A percentile compares a stretch with the other conserved stretches of the same genome.
These are phyloP conservation scores for Avena sativa DNA, from an alignment of 176 grass and related monocot genomes.

Conservation along the genomic window DNA sequence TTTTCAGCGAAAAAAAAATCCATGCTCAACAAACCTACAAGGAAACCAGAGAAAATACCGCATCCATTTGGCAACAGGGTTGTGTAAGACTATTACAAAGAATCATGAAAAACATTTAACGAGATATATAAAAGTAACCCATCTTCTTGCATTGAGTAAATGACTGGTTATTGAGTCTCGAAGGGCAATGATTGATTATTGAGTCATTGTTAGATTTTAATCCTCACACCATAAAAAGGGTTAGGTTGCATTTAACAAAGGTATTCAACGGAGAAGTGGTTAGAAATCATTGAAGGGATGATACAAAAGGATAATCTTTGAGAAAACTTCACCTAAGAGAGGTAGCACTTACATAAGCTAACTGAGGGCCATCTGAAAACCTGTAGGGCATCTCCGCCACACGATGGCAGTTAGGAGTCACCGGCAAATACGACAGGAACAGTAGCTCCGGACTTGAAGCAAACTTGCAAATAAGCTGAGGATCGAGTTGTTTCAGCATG, in stretches of 20 bases:
- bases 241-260: constrained; percentile 13
- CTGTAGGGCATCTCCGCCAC: constrained; percentile 65
- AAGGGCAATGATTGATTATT: constrained; percentile 28
- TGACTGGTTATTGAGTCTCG: constrained; percentile 34
- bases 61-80: constrained; percentile 24
- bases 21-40: constrained; percentile 23
- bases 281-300: constrained; percentile 22
- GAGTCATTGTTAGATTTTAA: constrained; percentile 32
- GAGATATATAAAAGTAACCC: constrained; percentile 13
- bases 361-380: constrained; percentile 72
- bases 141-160: constrained; percentile 16
- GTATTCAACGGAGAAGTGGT: constrained; percentile 12
- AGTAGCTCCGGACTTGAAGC: constrained; percentile 65
- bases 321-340: not conserved
- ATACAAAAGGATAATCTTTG: constrained; percentile 21
- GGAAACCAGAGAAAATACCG: constrained; percentile 24
- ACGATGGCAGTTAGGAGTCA: constrained; percentile 86
- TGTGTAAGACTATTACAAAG: constrained; percentile 24
- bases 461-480: constrained; percentile 71
- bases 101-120: constrained; percentile 11
- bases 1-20: too few relatives aligned
- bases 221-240: constrained; percentile 29
- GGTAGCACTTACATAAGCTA: constrained; percentile 78
- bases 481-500: constrained; percentile 73
- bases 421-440: constrained; percentile 80